Conservation (phyloP, 352 stramenopile species). For the Pythium coloratum region DNA sequence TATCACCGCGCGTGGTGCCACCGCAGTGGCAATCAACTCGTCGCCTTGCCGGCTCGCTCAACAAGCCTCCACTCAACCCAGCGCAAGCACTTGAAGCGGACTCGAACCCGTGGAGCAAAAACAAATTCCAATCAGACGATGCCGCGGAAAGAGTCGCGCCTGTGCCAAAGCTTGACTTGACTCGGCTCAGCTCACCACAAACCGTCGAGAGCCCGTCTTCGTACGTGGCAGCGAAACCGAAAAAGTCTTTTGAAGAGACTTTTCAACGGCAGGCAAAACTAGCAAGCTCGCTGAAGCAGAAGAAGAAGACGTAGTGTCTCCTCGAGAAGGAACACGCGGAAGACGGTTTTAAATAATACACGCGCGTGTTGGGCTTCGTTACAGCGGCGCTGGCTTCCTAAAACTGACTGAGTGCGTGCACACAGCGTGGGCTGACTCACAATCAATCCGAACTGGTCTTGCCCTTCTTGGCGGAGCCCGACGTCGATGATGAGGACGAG, state of each 20-base stretch:
- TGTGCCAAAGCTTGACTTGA: conserved; percentile 29
- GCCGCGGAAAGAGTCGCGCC: neutral
- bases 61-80: neutral
- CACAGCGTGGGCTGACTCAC: neutral
- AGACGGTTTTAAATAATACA: conserved; percentile 15
- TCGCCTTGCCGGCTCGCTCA: conserved; percentile 30
- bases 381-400: conserved; percentile 1
- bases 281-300: conserved; percentile 51
- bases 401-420: neutral
- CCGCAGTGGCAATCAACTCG: conserved; percentile 69
- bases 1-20: conserved; percentile 13
- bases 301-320: conserved; percentile 26
- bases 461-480: conserved; percentile 53
- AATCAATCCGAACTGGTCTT: conserved; percentile 38
- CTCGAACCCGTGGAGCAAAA: conserved; percentile 24
- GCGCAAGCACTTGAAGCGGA: neutral
- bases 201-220: neutral
- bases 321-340: neutral
- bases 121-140: conserved; percentile 3
- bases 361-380: conserved; percentile 5
- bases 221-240: conserved; percentile 18
- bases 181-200: conserved; percentile 11
- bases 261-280: conserved; percentile 56
- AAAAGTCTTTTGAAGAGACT: conserved; percentile 45
- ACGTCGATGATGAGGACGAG: conserved; percentile 22